Conservation (phyloP, 192 early-diverging fungal genomes). For the Mortierella claussenii region DNA sequence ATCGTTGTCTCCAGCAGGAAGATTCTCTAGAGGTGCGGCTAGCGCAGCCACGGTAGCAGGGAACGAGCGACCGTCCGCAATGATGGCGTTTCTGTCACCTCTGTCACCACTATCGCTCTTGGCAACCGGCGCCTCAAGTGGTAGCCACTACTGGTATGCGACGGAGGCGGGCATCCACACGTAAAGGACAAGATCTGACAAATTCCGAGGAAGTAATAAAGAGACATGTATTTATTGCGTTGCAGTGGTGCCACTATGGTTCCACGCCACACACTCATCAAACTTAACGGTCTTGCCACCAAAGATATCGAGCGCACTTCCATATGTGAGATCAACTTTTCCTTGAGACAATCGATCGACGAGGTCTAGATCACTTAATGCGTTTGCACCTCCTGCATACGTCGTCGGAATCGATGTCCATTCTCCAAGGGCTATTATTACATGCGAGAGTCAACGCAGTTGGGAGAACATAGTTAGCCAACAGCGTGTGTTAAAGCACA, state of each 20-base stretch:
- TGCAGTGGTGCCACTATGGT: too few relatives aligned
- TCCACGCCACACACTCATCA: slow-evolving; percentile 83
- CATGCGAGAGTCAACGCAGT: background rate
- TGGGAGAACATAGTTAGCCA: background rate
- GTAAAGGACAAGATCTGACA: too few relatives aligned
- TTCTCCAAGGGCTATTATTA: slow-evolving; percentile 69
- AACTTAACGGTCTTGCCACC: slow-evolving; percentile 88
- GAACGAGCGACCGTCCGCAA: background rate
- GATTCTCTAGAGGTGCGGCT: too few relatives aligned
- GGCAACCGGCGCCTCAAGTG: background rate
- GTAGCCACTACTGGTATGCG: background rate
- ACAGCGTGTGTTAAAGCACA: too few relatives aligned
- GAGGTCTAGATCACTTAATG: slow-evolving; percentile 77
- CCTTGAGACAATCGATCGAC: slow-evolving; percentile 84
- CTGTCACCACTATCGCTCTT: background rate
- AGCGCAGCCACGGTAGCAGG: too few relatives aligned
- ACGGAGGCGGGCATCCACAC: background rate
- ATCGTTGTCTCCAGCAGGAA: background rate
- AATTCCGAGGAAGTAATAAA: too few relatives aligned
- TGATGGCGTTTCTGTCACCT: background rate
- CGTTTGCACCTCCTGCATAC: slow-evolving; percentile 92
- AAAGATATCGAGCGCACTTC: slow-evolving; percentile 98
- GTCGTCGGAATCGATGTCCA: slow-evolving; percentile 92
- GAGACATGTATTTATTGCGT: too few relatives aligned
- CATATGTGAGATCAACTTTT: slow-evolving; percentile 92